Percentiles rank a stretch among this genome's conserved stretches.
Evolutionary conservation across 257 asterid genomes (phyloP).

Genomic region (Agastache rugosa): DNA sequence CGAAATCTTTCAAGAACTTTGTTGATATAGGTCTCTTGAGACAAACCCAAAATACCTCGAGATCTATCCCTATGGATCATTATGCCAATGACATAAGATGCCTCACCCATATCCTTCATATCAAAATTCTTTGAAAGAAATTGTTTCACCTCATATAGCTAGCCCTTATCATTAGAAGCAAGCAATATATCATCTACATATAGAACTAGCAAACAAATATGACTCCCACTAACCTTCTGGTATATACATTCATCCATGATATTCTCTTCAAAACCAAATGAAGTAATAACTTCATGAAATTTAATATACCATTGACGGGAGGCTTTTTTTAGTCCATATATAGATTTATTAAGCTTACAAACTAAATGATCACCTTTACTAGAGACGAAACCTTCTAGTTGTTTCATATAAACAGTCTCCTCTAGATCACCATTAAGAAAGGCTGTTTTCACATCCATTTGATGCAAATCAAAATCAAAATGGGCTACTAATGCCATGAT

Average conservation of each 20-base stretch:
- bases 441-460: neutral
- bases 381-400: neutral
- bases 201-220: neutral
- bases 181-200: no score
- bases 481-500: neutral
- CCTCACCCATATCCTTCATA: no score
- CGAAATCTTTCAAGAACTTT: no score
- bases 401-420: neutral
- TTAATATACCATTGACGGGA: neutral
- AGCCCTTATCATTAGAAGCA: no score
- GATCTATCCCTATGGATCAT: no score
- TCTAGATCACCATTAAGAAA: neutral
- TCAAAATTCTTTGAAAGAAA: no score
- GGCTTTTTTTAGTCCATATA: neutral
- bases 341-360: neutral
- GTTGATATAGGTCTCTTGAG: no score
- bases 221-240: neutral
- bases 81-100: no score
- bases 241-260: neutral
- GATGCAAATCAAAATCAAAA: neutral
- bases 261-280: slow-evolving; percentile 1
- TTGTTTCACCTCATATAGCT: no score
- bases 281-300: neutral
- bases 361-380: neutral
- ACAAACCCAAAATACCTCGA: no score